Percentiles rank a stretch among this genome's conserved stretches.
Conservation (phyloP, 345 rosid species). For the Viola odorata region DNA sequence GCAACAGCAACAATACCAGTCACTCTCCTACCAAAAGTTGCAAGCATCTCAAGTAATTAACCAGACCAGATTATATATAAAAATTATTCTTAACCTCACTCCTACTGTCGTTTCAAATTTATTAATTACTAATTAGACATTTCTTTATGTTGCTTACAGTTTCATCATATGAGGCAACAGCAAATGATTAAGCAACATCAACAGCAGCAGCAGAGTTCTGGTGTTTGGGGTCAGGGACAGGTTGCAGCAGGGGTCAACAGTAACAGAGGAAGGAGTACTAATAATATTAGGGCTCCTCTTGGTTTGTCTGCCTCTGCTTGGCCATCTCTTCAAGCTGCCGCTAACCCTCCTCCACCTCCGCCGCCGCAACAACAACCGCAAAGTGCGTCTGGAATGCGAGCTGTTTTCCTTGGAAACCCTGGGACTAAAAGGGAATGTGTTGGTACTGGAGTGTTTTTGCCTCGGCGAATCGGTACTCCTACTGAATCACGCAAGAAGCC, state of each 20-base stretch:
- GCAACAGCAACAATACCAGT: neutral
- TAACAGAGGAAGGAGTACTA: slow-evolving; percentile 5
- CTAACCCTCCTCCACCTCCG: no score
- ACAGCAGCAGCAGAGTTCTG: slow-evolving; percentile 11
- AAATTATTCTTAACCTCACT: no score
- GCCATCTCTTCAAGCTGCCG: slow-evolving; percentile 42
- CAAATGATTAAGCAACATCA: slow-evolving; percentile 40
- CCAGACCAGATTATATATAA: neutral
- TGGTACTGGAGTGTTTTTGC: slow-evolving; percentile 91
- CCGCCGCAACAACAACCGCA: slow-evolving; percentile 15
- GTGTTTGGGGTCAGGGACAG: slow-evolving; percentile 22
- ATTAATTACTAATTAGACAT: neutral
- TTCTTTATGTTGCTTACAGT: slow-evolving; percentile 20
- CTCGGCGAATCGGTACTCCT: slow-evolving; percentile 41
- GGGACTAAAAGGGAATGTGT: slow-evolving; percentile 48
- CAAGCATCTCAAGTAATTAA: slow-evolving; percentile 49
- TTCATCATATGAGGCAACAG: slow-evolving; percentile 54
- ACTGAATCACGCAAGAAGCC: slow-evolving; percentile 48
- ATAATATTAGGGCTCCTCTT: slow-evolving; percentile 7
- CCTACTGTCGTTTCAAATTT: neutral
- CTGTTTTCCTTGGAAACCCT: slow-evolving; percentile 46
- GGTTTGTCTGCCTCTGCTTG: slow-evolving; percentile 51
- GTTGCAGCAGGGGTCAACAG: neutral
- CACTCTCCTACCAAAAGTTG: slow-evolving; percentile 45
- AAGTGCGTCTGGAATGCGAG: slow-evolving; percentile 47